Percentiles rank a stretch among this genome's conserved stretches.
These are phyloP conservation scores for Apodospora peruviana DNA, from an alignment of 495 filamentous ascomycete species.

Conservation along the genomic window DNA sequence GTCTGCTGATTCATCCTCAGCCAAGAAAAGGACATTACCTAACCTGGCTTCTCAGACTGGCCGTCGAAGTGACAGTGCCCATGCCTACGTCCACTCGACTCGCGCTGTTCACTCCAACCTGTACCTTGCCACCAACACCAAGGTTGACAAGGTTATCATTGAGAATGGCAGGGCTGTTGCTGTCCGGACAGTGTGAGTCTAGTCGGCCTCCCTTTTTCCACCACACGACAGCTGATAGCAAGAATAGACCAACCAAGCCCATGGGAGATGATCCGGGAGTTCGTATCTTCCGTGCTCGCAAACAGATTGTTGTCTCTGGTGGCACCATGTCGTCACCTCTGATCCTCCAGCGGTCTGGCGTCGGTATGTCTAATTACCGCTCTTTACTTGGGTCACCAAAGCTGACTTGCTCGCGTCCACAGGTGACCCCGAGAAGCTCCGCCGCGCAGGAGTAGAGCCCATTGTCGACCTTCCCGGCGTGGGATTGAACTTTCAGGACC, in stretches of 20 bases:
- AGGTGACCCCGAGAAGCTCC: conserved; percentile 66
- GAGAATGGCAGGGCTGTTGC: conserved; percentile 63
- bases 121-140: conserved; percentile 72
- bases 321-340: conserved; percentile 76
- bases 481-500: conserved; percentile 79
- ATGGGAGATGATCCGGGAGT: conserved; percentile 12
- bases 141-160: conserved; percentile 75
- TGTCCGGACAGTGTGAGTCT: conserved; percentile 44
- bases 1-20: not conserved
- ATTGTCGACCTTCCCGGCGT: conserved; percentile 76
- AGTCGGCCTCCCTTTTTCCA: not conserved
- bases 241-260: conserved; percentile 35
- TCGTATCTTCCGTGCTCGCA: conserved; percentile 62
- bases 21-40: not conserved
- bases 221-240: conserved; percentile 1
- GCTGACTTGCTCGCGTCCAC: not conserved
- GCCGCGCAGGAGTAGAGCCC: conserved; percentile 62
- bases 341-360: conserved; percentile 70
- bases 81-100: conserved; percentile 67
- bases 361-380: conserved; percentile 24
- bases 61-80: conserved; percentile 68
- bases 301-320: conserved; percentile 72
- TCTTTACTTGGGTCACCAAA: not conserved
- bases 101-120: conserved; percentile 62
- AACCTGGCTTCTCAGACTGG: conserved; percentile 43